Evolutionary conservation across 2,329 filamentous ascomycete species (phyloP), one percentile per base, ranked within the genome.

Genomic region (Ophiostoma piceae): DNA sequence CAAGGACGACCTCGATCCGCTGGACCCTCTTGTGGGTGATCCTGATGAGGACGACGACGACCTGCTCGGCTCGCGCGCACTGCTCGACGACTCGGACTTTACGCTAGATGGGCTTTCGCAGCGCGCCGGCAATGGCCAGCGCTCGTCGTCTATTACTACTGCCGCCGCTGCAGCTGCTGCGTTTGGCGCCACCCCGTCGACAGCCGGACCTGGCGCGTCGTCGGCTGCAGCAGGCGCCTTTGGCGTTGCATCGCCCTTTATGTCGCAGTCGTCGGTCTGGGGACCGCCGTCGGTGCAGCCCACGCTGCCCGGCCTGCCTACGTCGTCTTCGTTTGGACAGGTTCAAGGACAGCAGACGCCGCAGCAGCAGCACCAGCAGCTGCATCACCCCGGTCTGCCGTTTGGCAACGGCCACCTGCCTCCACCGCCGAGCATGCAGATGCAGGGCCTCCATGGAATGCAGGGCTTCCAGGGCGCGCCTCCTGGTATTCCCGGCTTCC

Each of bases 41-140:
- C 39, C 22, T 4, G 65, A 26, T 26, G 37, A 47, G 22, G 66
- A 67, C 26, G 66, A 51, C 26, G 41, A 51, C 22, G 41, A 67
- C 72, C 93, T 95, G 75, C 84, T 99, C 35, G 95, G 95, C 16
- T 98, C 94, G 78, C 94, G 92, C 75, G 95, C 93, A 16, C 83
- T 99, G 14, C 83, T 98, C 66, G 90, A 90, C 72, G 93, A 96
- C 76, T 43, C 37, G 65, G 65, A 66, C 62, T 39, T 65, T 39
- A 22, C 35, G 3, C 62, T 65, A 7, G 62, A 41, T 8, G 62
- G 35, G 1, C 32, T 64, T 7, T 41, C 35, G 64, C 64, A 37
- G 37, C 37, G n/a, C 9, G 19, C 64, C 8, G 35, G 37, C 12
- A 47, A 7, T 8, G 43, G 64, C 32, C 77, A 78, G 5, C 79